Conservation (phyloP, 1,284 basidiomycete genomes). For the Flammula alnicola region DNA sequence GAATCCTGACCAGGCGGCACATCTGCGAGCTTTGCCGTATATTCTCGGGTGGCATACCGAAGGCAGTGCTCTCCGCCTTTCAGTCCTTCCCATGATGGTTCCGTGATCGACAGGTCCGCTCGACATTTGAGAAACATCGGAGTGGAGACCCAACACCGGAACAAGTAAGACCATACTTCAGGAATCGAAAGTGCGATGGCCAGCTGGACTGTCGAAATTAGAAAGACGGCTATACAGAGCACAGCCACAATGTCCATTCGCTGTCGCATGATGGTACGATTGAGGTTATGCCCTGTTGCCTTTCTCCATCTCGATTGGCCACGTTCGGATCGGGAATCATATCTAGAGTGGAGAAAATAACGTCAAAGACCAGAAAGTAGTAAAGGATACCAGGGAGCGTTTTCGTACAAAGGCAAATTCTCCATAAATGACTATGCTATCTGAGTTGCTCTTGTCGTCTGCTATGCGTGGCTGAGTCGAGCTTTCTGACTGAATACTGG, state of each 20-base stretch:
- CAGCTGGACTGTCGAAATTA: background rate
- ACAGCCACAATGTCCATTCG: background rate
- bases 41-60: slow-evolving; percentile 33
- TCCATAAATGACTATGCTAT: slow-evolving; percentile 5
- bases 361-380: background rate
- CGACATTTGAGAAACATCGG: background rate
- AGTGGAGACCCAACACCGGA: background rate
- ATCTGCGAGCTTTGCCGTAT: slow-evolving; percentile 29
- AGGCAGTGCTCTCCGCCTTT: slow-evolving; percentile 32
- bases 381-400: background rate
- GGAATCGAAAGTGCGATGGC: background rate
- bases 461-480: no score
- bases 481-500: no score
- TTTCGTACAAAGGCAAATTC: slow-evolving; percentile 3
- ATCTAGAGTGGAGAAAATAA: no score
- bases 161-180: background rate
- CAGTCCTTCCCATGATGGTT: slow-evolving; percentile 29
- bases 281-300: background rate
- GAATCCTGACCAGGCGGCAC: slow-evolving; percentile 21
- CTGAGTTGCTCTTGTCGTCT: no score
- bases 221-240: background rate
- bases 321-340: slow-evolving; percentile 6
- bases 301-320: background rate
- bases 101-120: slow-evolving; percentile 1
- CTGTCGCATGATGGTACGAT: background rate